Percentiles rank a stretch among this genome's conserved stretches.
Conservation (phyloP, 2,329 filamentous ascomycete genomes). For the Pseudogymnoascus pannorum region DNA sequence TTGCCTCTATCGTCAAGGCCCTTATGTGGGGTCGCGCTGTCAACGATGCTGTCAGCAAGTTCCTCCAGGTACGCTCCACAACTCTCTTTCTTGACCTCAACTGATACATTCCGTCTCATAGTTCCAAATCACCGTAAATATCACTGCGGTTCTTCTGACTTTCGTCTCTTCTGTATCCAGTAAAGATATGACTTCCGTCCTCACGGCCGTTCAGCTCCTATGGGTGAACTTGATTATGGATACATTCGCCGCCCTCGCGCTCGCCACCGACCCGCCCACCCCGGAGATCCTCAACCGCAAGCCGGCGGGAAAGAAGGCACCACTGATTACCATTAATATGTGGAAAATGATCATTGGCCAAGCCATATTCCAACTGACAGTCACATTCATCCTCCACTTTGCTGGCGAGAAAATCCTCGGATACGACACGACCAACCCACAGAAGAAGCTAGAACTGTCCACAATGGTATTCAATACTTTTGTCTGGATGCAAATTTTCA, state of each 20-base stretch:
- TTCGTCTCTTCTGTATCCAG: slow-evolving; percentile 57
- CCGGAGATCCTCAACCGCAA: slow-evolving; percentile 48
- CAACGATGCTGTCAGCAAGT: slow-evolving; percentile 71
- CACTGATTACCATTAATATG: slow-evolving; percentile 44
- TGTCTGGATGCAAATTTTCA: slow-evolving; percentile 69
- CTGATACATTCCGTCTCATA: slow-evolving; percentile 24
- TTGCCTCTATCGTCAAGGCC: slow-evolving; percentile 77
- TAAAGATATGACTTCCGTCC: slow-evolving; percentile 47
- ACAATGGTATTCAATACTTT: slow-evolving; percentile 64
- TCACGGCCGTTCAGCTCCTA: slow-evolving; percentile 48
- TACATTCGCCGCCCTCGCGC: slow-evolving; percentile 57
- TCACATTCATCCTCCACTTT: slow-evolving; percentile 55
- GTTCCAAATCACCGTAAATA: slow-evolving; percentile 65
- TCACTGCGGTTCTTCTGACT: slow-evolving; percentile 58
- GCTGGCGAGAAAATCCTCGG: slow-evolving; percentile 48
- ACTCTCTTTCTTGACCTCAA: slow-evolving; percentile 16
- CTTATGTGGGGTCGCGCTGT: slow-evolving; percentile 74
- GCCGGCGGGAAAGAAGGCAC: slow-evolving; percentile 38
- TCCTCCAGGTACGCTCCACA: slow-evolving; percentile 39
- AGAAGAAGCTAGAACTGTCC: slow-evolving; percentile 39
- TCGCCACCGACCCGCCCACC: slow-evolving; percentile 56
- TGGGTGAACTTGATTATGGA: slow-evolving; percentile 52
- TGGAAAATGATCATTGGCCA: slow-evolving; percentile 62
- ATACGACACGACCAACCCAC: slow-evolving; percentile 36
- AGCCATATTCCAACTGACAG: slow-evolving; percentile 51